Percentiles rank a stretch among this genome's conserved stretches.
These are phyloP conservation scores for Populus davidiana DNA, from an alignment of 345 rosid species.

Conservation along the genomic window DNA sequence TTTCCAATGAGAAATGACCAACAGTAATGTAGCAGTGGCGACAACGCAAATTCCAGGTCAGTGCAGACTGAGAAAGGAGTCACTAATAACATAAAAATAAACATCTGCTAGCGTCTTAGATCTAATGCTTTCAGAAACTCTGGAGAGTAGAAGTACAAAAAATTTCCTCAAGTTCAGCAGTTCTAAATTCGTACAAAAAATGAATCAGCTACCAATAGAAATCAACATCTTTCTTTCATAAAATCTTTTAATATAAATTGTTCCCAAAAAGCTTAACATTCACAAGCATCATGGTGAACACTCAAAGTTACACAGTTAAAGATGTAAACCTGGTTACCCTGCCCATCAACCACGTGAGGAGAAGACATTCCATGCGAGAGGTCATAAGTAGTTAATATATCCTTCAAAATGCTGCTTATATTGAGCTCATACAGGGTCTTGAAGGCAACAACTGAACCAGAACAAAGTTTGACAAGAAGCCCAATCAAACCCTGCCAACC, in stretches of 20 bases:
- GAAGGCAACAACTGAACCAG: conserved; percentile 74
- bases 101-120: neutral
- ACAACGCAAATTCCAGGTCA: neutral
- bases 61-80: neutral
- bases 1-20: neutral
- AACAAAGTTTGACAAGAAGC: conserved; percentile 69
- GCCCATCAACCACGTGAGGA: conserved; percentile 53
- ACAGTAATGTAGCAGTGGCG: neutral
- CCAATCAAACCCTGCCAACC: conserved; percentile 77
- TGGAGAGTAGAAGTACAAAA: neutral
- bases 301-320: conserved; percentile 1
- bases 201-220: neutral
- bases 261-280: neutral
- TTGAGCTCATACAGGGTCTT: conserved; percentile 71
- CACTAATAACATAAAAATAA: neutral
- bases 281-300: neutral
- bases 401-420: conserved; percentile 70
- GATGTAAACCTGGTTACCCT: conserved; percentile 66
- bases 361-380: conserved; percentile 68
- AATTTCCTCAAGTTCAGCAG: neutral
- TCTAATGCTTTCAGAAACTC: neutral
- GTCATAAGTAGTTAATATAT: conserved; percentile 62
- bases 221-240: neutral
- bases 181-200: neutral
- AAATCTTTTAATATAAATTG: neutral